Base-by-base conservation (phyloP, 2,329 filamentous ascomycete genomes). In the Cordyceps tenuipes region DNA sequence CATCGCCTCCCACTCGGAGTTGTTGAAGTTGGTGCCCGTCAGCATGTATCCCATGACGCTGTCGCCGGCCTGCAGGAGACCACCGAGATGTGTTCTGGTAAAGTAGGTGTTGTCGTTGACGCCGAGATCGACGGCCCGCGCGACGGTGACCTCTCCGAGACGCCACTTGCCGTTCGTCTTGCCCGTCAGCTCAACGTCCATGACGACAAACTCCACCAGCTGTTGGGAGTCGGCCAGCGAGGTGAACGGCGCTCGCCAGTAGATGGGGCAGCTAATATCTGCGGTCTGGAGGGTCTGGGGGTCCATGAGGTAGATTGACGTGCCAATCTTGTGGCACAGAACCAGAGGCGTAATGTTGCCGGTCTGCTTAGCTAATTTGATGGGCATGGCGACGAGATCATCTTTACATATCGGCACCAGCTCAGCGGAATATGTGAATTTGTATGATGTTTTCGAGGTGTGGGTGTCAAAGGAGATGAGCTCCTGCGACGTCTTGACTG, bases 401-500 rank as follows among this genome's bases (percentile, higher is more conserved):
- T 99, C 94, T 74, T 97, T 96, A 80, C 94, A 97, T 54, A 99
- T 91, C 1, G 94, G 94, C 29, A 97, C 87, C 53, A 99, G 75
- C 71, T 97, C 90, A 58, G 88, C 85, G 0, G 91, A 95, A 75
- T 86, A 97, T 50, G 89, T 88, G 76, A 97, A 97, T 73, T 99
- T 99, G 82, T 93, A 97, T 39, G 88, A 91, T 74, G 90, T 94
- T 62, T 87, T 89, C 17, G 88, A 89, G 0, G 92, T 97, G 75
- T 99, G 94, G 13, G 88, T 84, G 73, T 99, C 93, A 77, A 91
- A 86, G 5, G 91, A 96, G 67, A 99, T 97, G 51, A 97, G 82
- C 72, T 97, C 90, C 69, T 95, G 73, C 7, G 76, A 76, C 68
- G 92, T 90, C 77, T 94, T 95, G 65, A 85, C 79, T 62, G 86